Evolutionary conservation across 1,284 basidiomycete genomes (phyloP), one percentile per base, ranked within the genome.

Genomic region (Trametes hirsuta): DNA sequence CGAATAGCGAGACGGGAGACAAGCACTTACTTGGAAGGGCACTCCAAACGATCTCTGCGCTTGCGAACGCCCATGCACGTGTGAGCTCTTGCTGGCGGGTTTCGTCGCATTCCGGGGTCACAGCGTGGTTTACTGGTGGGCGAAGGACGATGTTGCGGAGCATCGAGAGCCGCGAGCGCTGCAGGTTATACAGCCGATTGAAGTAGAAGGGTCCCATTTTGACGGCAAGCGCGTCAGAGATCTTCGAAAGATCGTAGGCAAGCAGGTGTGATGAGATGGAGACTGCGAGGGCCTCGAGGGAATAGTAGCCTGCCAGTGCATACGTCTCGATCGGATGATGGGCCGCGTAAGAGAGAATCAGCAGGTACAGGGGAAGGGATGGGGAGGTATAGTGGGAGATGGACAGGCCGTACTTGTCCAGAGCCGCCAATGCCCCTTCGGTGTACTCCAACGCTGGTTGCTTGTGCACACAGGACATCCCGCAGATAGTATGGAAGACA

Each of bases 121-220:
- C 69, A 11, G 66, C 47, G 49, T 78, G 77, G 1, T 61, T 54
- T 3, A 60, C 54, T 1, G 75, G 75, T 1, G 73, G 75, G 10
- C 65, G 60, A 1, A 73, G 59, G 15, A 78, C 60, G 21, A 77
- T 59, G 11, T 68, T 64, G 52, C 74, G 74, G 30, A 78, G 68
- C 11, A 68, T 68, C 6, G 73, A 72, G n/a, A 69, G 61, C 37
- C 77, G 74, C 4, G 70, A 67, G 6, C 70, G 61, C 59, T 77
- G 77, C 15, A 79, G 69, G 63, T 71, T 72, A 61, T 75, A 69
- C 1, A 79, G 72, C 40, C 75, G 71, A 55, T 71, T 74, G 40
- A 79, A 68, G 57, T 79, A 78, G 0, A 72, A 24, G 0, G 75
- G 68, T 6, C 76, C 76, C 62, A 79, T 77, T 34, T 64, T 62